Evolutionary conservation across 139 green algal genomes (phyloP).

Genomic region (Asterochloris erici): DNA sequence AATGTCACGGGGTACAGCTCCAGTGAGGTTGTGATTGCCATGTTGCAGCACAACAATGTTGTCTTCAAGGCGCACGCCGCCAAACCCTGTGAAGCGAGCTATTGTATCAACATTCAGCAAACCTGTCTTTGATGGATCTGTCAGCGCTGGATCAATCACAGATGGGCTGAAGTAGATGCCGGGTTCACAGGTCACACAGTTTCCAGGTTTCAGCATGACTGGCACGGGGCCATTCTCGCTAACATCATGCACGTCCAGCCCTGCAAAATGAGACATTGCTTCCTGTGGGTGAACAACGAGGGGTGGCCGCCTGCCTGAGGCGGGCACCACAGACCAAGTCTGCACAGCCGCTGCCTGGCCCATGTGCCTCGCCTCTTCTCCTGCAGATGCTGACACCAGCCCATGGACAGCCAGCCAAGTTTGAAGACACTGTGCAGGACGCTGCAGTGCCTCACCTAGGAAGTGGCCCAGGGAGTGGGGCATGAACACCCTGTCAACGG

Average conservation of each 20-base stretch:
- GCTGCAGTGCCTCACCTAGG: not conserved
- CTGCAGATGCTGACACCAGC: too few species aligned
- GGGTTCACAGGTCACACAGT: conserved; percentile 11
- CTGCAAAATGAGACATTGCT: too few species aligned
- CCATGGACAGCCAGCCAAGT: too few species aligned
- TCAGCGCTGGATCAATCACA: not conserved
- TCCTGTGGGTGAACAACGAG: too few species aligned
- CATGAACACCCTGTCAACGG: conserved; percentile 12
- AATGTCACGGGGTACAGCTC: not conserved
- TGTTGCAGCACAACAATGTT: not conserved
- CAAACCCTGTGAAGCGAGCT: conserved; percentile 4
- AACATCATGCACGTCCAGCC: conserved; percentile 12
- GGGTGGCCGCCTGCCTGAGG: too few species aligned
- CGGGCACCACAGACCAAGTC: too few species aligned
- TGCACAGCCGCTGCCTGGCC: too few species aligned
- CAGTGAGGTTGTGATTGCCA: conserved; percentile 8
- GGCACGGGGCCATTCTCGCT: conserved; percentile 4
- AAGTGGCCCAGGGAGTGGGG: conserved; percentile 11
- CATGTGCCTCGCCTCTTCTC: too few species aligned
- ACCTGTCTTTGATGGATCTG: not conserved
- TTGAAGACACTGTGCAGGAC: too few species aligned
- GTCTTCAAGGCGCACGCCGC: conserved; percentile 10
- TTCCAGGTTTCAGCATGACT: conserved; percentile 1
- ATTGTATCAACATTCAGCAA: not conserved
- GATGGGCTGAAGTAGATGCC: conserved; percentile 8